phyloP scores from a whole-genome alignment of 768 basidiomycete genomes.

The Trametes coccinea region DNA sequence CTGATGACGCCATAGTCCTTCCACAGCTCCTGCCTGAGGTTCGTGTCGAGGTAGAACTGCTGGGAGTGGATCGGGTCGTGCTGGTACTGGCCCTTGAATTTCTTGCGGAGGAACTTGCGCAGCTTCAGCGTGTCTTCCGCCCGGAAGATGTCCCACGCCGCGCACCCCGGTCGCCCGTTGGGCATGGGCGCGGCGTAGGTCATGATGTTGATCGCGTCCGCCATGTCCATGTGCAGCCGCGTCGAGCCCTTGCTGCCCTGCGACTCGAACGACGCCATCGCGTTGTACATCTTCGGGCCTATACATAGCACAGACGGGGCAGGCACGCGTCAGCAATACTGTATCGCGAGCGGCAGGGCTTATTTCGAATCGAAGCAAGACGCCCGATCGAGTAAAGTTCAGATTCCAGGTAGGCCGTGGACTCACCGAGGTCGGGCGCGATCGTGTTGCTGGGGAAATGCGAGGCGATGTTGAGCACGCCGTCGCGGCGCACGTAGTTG shows the following conservation, averaged over 20 bases:
- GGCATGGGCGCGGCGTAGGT: conserved; percentile 60
- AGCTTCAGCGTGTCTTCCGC: conserved; percentile 81
- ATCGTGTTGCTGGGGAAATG: conserved; percentile 83
- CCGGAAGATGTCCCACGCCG: conserved; percentile 90
- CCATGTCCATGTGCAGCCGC: conserved; percentile 92
- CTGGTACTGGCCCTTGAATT: conserved; percentile 53
- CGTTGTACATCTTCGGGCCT: conserved; percentile 97
- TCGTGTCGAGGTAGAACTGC: conserved; percentile 77
- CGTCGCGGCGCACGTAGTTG: conserved; percentile 88
- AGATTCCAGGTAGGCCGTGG: not conserved
- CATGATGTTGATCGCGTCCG: conserved; percentile 93
- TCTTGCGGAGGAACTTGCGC: conserved; percentile 68
- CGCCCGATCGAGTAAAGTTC: conserved; percentile 18
- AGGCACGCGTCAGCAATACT: not conserved
- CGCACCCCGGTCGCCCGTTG: conserved; percentile 68
- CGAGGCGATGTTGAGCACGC: conserved; percentile 83
- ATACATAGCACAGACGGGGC: conserved; percentile 21
- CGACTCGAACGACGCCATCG: conserved; percentile 69
- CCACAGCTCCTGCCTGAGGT: conserved; percentile 65
- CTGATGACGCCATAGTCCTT: conserved; percentile 71
- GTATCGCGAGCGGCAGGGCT: not conserved
- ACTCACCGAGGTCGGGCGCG: conserved; percentile 76
- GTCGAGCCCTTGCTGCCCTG: conserved; percentile 82
- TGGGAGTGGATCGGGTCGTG: conserved; percentile 93
- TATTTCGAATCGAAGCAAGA: too few relatives aligned